phyloP scores from a whole-genome alignment of 164 flowering plant genomes.

The Stephania cephalantha region DNA sequence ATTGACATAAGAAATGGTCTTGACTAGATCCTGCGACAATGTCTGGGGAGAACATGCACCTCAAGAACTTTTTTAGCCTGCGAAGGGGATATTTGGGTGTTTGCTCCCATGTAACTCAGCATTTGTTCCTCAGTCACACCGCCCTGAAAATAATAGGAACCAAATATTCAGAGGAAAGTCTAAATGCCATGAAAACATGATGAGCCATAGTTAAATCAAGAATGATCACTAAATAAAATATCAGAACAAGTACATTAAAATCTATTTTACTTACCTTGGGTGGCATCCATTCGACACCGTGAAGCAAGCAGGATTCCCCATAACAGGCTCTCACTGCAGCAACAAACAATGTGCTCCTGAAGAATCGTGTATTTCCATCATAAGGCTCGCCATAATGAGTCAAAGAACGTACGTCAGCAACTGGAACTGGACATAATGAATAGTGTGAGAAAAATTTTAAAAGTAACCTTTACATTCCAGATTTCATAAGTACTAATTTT shows the following conservation, averaged over 20 bases:
- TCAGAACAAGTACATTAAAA: background rate
- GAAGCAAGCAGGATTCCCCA: slow-evolving; percentile 90
- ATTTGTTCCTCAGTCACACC: slow-evolving; percentile 97
- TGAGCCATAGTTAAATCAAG: background rate
- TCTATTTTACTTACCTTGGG: slow-evolving; percentile 64
- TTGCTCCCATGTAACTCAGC: slow-evolving; percentile 95
- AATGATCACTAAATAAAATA: background rate
- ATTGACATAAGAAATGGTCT: background rate
- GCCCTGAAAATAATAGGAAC: slow-evolving; percentile 51
- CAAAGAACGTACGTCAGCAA: slow-evolving; percentile 88
- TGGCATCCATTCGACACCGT: slow-evolving; percentile 99
- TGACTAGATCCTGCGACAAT: slow-evolving; percentile 2
- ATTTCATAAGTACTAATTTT: background rate
- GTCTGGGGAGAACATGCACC: slow-evolving; percentile 34
- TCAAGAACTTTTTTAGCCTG: slow-evolving; percentile 88
- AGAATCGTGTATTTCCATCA: slow-evolving; percentile 95
- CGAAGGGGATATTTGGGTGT: slow-evolving; percentile 52
- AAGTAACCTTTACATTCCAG: background rate
- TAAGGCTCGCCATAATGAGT: slow-evolving; percentile 99
- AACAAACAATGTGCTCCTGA: slow-evolving; percentile 90
- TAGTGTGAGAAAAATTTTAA: background rate
- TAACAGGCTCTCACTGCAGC: slow-evolving; percentile 99
- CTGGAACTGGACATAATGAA: slow-evolving; percentile 60
- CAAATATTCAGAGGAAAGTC: slow-evolving; percentile 16
- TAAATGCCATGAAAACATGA: background rate